Percentiles rank a stretch among this genome's conserved stretches.
Conservation (phyloP, 495 filamentous ascomycete genomes). For the Penicillium robsamsonii region DNA sequence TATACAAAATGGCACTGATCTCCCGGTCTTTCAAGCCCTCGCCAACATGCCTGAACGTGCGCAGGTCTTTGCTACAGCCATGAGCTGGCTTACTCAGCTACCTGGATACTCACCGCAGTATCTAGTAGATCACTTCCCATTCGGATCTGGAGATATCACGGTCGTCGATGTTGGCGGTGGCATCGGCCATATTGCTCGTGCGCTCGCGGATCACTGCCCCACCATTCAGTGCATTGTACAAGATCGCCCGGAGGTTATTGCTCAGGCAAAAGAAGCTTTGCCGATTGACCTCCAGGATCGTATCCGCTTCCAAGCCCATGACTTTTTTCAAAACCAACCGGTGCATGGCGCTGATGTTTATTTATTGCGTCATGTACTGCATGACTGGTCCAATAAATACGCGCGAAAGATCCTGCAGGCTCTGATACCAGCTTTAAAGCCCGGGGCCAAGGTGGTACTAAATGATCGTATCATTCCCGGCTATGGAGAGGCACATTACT, state of each 20-base stretch:
- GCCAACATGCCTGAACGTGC: constrained; percentile 19
- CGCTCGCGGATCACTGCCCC: constrained; percentile 39
- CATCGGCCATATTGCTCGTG: constrained; percentile 51
- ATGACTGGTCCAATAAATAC: constrained; percentile 59
- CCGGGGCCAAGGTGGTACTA: constrained; percentile 47
- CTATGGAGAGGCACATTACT: constrained; percentile 16
- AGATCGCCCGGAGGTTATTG: constrained; percentile 48
- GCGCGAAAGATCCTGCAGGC: constrained; percentile 51
- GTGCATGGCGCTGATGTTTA: constrained; percentile 46
- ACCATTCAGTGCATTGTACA: constrained; percentile 53
- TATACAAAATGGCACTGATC: constrained; percentile 14
- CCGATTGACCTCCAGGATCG: constrained; percentile 38
- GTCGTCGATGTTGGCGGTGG: constrained; percentile 57
- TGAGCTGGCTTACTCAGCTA: constrained; percentile 43
- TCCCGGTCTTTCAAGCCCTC: constrained; percentile 15
- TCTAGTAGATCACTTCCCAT: constrained; percentile 46
- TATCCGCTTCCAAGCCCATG: constrained; percentile 48
- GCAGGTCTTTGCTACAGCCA: constrained; percentile 30
- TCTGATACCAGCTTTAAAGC: constrained; percentile 55
- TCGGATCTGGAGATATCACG: constrained; percentile 38
- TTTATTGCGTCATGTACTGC: constrained; percentile 57
- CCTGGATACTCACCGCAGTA: constrained; percentile 50
- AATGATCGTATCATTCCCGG: constrained; percentile 42
- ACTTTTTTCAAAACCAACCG: constrained; percentile 56
- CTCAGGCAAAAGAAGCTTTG: constrained; percentile 38